Base-by-base conservation (phyloP, 345 rosid genomes). In the Conringia planisiliqua region DNA sequence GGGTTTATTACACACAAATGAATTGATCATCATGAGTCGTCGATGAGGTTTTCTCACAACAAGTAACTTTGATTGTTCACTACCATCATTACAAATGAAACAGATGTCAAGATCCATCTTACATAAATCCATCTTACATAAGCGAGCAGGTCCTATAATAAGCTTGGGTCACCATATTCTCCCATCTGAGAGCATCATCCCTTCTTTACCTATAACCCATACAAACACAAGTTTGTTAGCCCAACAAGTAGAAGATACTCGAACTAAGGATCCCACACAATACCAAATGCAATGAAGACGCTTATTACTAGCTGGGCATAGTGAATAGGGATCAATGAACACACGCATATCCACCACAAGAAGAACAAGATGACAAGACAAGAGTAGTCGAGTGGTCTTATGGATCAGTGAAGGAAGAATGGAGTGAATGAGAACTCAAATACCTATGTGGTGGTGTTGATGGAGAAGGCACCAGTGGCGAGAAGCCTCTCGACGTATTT, bases 401-500 rank as follows among this genome's bases (percentile, higher is more conserved):
- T n/a, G 5, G 48, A 43, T 17, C 6, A 17, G 18, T 5, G 5
- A 13, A n/a, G 46, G 46, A 42, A 13, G 17, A 13, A 43, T n/a
- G 44, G 16, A 33, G 36, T 33, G 0, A 1, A 33, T 33, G 43
- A 39, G 43, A 10, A 39, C 16, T 36, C 3, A 38, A 52, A 58
- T 68, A 76, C 70, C 79, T 76, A 3, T 10, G n/a, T n/a, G n/a
- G 75, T 5, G 12, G 9, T 46, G 66, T 66, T 66, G 1, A 62
- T 10, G 11, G 69, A 40, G 64, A 62, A 71, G n/a, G 63, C 70
- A 7, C 91, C 88, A 71, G 75, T 84, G 22, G 83, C 51, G 55
- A 94, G 95, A 35, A 94, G 83, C 79, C 96, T 91, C 86, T 91
- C 98, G 8, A 93, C 98, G 59, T 93, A 89, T 79, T 93, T 93